phyloP scores from a whole-genome alignment of 2,329 filamentous ascomycete genomes.

The Dothideomycetes sp. region DNA sequence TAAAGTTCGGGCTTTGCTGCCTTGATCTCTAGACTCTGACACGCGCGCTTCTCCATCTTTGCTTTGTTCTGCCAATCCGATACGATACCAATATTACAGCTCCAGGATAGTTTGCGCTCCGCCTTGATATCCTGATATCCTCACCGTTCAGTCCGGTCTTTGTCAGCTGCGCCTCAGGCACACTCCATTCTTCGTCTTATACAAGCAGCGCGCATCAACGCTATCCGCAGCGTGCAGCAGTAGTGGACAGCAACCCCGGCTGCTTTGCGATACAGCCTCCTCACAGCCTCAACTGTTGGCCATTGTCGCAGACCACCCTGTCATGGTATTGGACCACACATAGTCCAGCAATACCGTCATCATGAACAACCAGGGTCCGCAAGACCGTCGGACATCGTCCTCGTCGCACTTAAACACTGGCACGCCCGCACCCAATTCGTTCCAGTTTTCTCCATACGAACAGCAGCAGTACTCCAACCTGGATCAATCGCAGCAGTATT shows the following conservation, averaged over 20 bases:
- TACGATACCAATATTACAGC: too few species aligned
- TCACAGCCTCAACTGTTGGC: constrained; percentile 11
- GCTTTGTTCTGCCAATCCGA: constrained; percentile 2
- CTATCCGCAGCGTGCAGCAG: too few species aligned
- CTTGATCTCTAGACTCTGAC: constrained; percentile 9
- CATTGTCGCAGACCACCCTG: constrained; percentile 5
- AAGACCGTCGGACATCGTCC: constrained; percentile 8
- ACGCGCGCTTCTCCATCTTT: constrained; percentile 1
- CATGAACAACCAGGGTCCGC: constrained; percentile 10
- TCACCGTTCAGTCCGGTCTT: too few species aligned
- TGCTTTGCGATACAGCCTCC: constrained; percentile 9
- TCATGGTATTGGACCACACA: constrained; percentile 11
- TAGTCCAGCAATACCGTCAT: not conserved
- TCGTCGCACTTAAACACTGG: constrained; percentile 10
- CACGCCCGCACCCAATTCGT: constrained; percentile 10
- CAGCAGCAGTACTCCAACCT: too few species aligned
- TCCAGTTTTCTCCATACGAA: constrained; percentile 4
- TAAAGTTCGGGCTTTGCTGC: constrained; percentile 5
- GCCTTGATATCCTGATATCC: not conserved
- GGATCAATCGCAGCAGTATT: too few species aligned
- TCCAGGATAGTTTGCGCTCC: constrained; percentile 8
- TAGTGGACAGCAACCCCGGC: not conserved
- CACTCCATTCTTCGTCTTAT: not conserved
- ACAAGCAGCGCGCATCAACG: constrained; percentile 2
- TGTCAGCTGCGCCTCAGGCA: constrained; percentile 10